Evolutionary conservation across 1,284 basidiomycete species (phyloP), one percentile per base, ranked within the genome.

Genomic region (Marasmius tenuissimus): DNA sequence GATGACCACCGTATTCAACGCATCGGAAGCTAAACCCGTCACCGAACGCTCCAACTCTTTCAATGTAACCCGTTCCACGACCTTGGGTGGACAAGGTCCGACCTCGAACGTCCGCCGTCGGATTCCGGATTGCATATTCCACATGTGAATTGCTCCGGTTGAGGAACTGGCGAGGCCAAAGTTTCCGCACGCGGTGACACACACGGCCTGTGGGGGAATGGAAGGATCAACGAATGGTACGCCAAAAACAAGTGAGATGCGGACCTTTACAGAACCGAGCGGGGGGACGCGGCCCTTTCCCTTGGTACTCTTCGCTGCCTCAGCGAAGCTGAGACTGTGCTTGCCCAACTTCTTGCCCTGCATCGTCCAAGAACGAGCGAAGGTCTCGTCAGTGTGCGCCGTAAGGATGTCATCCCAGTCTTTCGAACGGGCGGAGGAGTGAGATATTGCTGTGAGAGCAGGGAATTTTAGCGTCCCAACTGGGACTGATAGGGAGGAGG

Each of bases 321-420:
- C 80, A 0, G 72, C 72, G 59, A 87, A 81, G 27, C 78, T 81
- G 64, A 91, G 82, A 35, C 77, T 83, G 65, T 95, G 81, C 68
- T 91, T 90, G 3, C 96, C 96, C 3, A 94, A 71, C 56, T 87
- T 84, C 76, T 97, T 97, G 65, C 89, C 87, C 64, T 86, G 81
- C 71, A 95, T 92, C 1, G 87, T 87, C 96, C 96, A 98, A 34
- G 93, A 91, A 34, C 94, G 83, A 1, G 91, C 92, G 59, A 88
- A 84, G 1, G 84, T 80, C 68, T 96, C 93, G 52, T 94, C 93
- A 1, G 85, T 80, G 72, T 98, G 97, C 0, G 88, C 88, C 9
- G 97, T 96, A 5, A 99, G 75, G 48, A 99, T 91, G 69, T 99
- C 95, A 71, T 98, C 97, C 97, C 97, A 99, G 67, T 99, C 96